Evolutionary conservation across 129 eudicot species (phyloP).

Genomic region (Erigeron canadensis): DNA sequence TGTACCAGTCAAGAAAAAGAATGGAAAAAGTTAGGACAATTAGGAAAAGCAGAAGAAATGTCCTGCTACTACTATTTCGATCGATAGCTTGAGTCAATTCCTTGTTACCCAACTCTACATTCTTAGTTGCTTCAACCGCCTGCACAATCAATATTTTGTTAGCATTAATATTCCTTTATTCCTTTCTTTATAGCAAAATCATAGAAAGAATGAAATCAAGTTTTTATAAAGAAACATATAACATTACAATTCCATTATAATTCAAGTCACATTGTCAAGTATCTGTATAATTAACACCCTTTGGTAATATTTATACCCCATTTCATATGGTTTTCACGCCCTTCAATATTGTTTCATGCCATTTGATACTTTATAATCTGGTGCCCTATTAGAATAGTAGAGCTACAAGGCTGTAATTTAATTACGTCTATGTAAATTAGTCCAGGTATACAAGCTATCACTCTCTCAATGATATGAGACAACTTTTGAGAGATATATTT

Average conservation of each 20-base stretch:
- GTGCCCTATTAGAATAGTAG: not conserved
- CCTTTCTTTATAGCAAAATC: not conserved
- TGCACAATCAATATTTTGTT: conserved; percentile 3
- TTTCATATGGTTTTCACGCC: not conserved
- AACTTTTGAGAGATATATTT: too few species aligned
- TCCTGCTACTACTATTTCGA: conserved; percentile 86
- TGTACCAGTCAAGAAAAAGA: conserved; percentile 94
- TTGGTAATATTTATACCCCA: not conserved
- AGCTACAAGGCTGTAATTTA: not conserved
- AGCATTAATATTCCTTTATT: not conserved
- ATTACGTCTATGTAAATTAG: too few species aligned
- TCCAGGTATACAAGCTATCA: not conserved
- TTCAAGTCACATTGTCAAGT: not conserved
- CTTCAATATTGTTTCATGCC: too few species aligned
- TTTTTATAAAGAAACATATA: not conserved
- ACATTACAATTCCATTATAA: not conserved
- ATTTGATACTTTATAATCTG: not conserved
- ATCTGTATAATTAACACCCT: not conserved
- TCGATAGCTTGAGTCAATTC: conserved; percentile 78
- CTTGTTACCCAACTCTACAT: conserved; percentile 89
- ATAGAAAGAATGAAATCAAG: not conserved
- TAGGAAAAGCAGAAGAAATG: conserved; percentile 73
- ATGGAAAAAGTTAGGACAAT: conserved; percentile 72
- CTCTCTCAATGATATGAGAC: not conserved
- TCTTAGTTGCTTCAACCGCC: conserved; percentile 90